Evolutionary conservation across 140 eudicot species (phyloP), one percentile per base, ranked within the genome.

Genomic region (Erigeron philadelphicus): DNA sequence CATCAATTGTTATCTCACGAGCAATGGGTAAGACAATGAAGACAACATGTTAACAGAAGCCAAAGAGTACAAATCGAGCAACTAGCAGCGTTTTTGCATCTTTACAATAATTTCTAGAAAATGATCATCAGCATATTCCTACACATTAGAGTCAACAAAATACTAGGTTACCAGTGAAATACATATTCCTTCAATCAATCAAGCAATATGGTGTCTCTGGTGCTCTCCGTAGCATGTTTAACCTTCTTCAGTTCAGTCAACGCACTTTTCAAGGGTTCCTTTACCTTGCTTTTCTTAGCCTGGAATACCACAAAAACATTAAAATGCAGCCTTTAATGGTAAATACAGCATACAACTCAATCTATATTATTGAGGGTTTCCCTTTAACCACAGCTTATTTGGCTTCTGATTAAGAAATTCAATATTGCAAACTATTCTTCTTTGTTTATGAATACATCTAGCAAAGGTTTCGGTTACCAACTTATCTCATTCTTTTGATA

Each of bases 251-350:
- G 78, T 78, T 91, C 86, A 17, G 63, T 71, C 81, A 88, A 44
- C 62, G 79, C 86, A 64, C 62, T 57, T 70, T 66, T 73, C 67
- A 91, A 83, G 46, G 96, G 83, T 21, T 84, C 91, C 61, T 56
- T 75, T 16, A 91, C 55, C 75, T 79, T 77, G 65, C 60, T 73
- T 71, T 81, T 73, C 82, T 88, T 91, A 12, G 80, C 81, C 97
- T 91, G 73, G n/a, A 68, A 75, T 58, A 60, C 58, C 21, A 15
- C 15, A 62, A 40, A 63, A 70, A 57, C 55, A 5, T 11, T 49
- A 16, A 49, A 0, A 12, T 49, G 11, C 16, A 49, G 13, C 18
- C 11, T 11, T 11, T n/a, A 49, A 49, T 16, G 13, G 55, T 49
- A 49, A 49, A 49, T 4, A 7, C 1, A 49, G 13, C 55, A n/a